Evolutionary conservation across 805 yeast species (phyloP), one percentile per base, ranked within the genome.

Genomic region (Barnettozyma wickerhamii): DNA sequence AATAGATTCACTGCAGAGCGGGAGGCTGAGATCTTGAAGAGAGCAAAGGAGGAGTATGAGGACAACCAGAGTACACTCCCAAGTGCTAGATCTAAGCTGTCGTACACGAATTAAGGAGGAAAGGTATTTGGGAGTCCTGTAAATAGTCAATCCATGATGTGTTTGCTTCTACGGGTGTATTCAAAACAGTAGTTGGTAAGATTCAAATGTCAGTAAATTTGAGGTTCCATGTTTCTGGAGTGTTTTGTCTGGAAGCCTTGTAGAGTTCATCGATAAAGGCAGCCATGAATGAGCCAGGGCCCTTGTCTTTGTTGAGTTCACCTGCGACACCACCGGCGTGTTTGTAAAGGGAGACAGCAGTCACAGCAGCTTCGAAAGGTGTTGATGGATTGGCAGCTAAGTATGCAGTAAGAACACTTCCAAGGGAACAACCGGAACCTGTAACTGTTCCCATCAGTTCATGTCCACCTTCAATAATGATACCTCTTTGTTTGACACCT

Each of bases 401-500:
- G 19, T 35, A 71, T 2, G 84, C 66, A 0, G 84, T 80, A 39
- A 87, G 76, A 0, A 77, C 72, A 33, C 89, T 78, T 2, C 95
- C 95, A 29, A 88, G 62, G 0, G 91, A 75, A 47, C 96, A 88
- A 0, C 96, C 96, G 3, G 89, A 68, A 0, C 95, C 95, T 0
- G 95, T 87, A 5, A 87, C 74, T 10, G 64, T 57, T 0, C 81
- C 81, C 83, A 87, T 79, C 14, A 79, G 49, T 17, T 62, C 61
- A 49, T 76, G 71, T 1, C 93, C 88, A 6, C 90, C 91, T 7
- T 52, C 42, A 5, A 79, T 55, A 3, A 55, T 49, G 3, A 53
- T 55, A 3, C 60, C 58, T 19, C 59, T 55, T n/a, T 64, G 66
- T 13, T 51, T 9, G 6, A 53, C 49, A 2, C 51, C 48, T 9